phyloP scores from a whole-genome alignment of 768 basidiomycete genomes.

The Boletellus emodensis region DNA sequence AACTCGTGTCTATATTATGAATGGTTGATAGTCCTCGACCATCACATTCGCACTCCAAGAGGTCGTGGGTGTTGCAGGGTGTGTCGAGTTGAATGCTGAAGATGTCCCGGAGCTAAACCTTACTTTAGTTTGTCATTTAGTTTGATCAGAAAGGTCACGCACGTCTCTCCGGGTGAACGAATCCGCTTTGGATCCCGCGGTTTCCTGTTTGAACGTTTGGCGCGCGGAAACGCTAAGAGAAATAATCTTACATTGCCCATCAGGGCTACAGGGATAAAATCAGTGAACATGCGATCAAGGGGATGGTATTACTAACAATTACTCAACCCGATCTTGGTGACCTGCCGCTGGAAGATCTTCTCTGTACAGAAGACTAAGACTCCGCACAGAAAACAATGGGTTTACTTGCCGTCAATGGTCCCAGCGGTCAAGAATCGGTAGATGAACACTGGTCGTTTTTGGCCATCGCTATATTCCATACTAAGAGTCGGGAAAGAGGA shows the following conservation, averaged over 20 bases:
- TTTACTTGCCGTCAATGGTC: constrained; percentile 74
- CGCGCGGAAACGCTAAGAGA: background rate
- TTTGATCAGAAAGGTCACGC: constrained; percentile 20
- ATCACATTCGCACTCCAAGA: constrained; percentile 77
- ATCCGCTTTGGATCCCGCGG: constrained; percentile 65
- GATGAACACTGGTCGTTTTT: constrained; percentile 87
- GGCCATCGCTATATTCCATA: constrained; percentile 69
- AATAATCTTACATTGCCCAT: constrained; percentile 56
- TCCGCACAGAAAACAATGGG: background rate
- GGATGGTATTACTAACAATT: constrained; percentile 55
- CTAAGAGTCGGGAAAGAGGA: constrained; percentile 3
- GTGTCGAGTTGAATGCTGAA: constrained; percentile 83
- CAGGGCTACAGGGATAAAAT: constrained; percentile 44
- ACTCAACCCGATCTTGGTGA: constrained; percentile 89
- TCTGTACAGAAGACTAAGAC: constrained; percentile 39
- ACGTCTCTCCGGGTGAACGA: constrained; percentile 88
- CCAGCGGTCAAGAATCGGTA: constrained; percentile 85
- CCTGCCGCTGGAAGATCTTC: constrained; percentile 91
- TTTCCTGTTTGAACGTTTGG: constrained; percentile 30
- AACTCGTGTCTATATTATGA: background rate
- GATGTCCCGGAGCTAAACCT: constrained; percentile 76
- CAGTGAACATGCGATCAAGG: constrained; percentile 1
- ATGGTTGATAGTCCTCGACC: constrained; percentile 9
- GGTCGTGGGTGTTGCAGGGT: constrained; percentile 87
- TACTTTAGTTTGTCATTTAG: constrained; percentile 1